phyloP scores from a whole-genome alignment of 2,329 filamentous ascomycete species.

The Penicillium sp. region DNA sequence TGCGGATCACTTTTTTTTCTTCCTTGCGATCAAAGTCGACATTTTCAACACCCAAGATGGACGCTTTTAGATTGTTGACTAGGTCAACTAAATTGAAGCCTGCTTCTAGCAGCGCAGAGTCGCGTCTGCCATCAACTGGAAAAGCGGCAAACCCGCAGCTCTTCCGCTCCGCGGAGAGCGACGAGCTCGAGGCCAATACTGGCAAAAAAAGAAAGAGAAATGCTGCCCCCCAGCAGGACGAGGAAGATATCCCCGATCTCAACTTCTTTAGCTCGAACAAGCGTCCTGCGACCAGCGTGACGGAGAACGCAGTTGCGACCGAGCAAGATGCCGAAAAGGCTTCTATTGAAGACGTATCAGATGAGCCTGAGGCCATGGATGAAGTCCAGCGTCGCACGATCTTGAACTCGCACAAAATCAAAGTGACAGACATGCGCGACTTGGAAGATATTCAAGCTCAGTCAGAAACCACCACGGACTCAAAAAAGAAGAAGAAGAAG shows the following conservation, averaged over 20 bases:
- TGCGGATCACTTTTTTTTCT: conserved; percentile 31
- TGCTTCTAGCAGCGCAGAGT: conserved; percentile 26
- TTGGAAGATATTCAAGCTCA: conserved; percentile 37
- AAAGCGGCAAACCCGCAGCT: conserved; percentile 42
- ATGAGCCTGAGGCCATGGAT: conserved; percentile 50
- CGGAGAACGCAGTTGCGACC: conserved; percentile 16
- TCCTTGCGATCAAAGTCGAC: conserved; percentile 21
- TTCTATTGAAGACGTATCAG: conserved; percentile 25
- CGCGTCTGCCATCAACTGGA: conserved; percentile 43
- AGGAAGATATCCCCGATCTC: conserved; percentile 30
- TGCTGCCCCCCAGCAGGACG: conserved; percentile 22
- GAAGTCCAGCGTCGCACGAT: conserved; percentile 73
- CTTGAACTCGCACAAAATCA: conserved; percentile 78
- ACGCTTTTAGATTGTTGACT: conserved; percentile 49
- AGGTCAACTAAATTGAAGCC: conserved; percentile 47
- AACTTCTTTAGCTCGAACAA: conserved; percentile 42
- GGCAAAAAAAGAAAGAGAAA: conserved; percentile 43
- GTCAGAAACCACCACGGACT: conserved; percentile 35
- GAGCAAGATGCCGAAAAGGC: conserved; percentile 14
- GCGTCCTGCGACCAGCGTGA: conserved; percentile 22
- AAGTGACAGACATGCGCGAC: conserved; percentile 73
- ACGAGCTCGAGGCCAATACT: conserved; percentile 31
- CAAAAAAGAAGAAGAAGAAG: conserved; percentile 58
- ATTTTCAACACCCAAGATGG: conserved; percentile 35
- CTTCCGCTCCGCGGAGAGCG: conserved; percentile 34